Evolutionary conservation across 2,329 filamentous ascomycete genomes (phyloP), one percentile per base, ranked within the genome.

Genomic region (Fusarium euwallaceae): DNA sequence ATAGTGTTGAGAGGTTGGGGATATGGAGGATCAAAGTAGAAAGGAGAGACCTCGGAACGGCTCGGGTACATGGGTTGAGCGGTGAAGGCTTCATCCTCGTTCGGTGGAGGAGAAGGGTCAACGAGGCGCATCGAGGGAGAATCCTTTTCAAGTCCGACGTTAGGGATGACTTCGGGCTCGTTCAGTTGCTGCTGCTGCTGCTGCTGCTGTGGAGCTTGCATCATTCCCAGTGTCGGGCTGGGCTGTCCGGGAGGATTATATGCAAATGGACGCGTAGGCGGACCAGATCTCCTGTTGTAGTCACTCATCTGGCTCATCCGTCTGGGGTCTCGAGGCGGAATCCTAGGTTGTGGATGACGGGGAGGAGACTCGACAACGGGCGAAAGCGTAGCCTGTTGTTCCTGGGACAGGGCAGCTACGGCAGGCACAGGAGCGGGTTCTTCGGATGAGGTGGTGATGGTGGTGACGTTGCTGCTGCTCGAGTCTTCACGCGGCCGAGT

Each of bases 321-420:
- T 36, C 71, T 67, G 22, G 76, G 77, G 37, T 79, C 77, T 22
- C 76, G 66, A 27, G 66, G 71, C 2, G 77, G 77, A 36, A 82
- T 83, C 58, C 67, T 77, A 14, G 83, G 82, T 20, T 83, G 79
- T 16, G 82, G 81, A 37, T 83, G 81, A 17, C 79, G 79, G 24
- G 79, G 78, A 4, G 86, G 87, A 0, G 86, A 87, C 74, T 89
- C 87, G 14, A 81, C 81, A 7, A 89, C 87, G 1, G 87, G 88
- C 0, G 88, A 87, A 6, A 89, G 81, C 53, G 81, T 83, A 65
- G 70, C 78, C 62, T 69, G 80, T 27, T 77, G 73, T 10, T 75
- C 70, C 20, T 71, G 73, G 1, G 74, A 70, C 8, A 75, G 62
- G 6, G 70, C 67, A 17, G 72, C 74, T n/a, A 74, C 64, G n/a